Conservation (phyloP, 352 stramenopile species). For the Phytophthora sojae region DNA sequence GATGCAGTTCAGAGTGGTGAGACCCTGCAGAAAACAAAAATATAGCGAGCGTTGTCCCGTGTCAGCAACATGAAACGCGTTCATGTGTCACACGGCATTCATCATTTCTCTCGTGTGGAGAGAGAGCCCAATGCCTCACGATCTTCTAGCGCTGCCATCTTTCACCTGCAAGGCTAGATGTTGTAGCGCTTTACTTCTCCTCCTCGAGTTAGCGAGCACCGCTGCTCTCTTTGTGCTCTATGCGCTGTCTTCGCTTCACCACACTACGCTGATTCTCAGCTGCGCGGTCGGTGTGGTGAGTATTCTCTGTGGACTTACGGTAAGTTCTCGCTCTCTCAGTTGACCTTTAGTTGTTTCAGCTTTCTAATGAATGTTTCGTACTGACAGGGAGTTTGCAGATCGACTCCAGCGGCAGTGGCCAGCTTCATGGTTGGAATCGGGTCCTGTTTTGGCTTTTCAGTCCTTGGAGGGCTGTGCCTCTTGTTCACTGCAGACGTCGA, state of each 20-base stretch:
- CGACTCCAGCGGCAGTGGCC: conserved; percentile 56
- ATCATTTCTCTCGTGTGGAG: conserved; percentile 8
- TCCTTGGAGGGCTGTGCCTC: conserved; percentile 68
- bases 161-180: conserved; percentile 65
- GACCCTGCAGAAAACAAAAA: conserved; percentile 32
- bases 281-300: conserved; percentile 50
- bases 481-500: conserved; percentile 56
- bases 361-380: background rate
- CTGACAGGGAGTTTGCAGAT: conserved; percentile 51
- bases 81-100: conserved; percentile 1
- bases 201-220: conserved; percentile 52
- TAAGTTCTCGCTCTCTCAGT: conserved; percentile 17
- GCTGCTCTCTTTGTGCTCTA: conserved; percentile 52
- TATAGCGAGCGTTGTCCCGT: conserved; percentile 19
- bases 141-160: conserved; percentile 40
- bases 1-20: conserved; percentile 3
- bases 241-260: conserved; percentile 45
- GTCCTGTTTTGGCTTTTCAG: conserved; percentile 51
- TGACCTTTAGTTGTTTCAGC: too few species aligned
- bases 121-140: conserved; percentile 16
- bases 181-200: conserved; percentile 40
- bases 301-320: conserved; percentile 53
- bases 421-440: conserved; percentile 66
- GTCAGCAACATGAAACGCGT: conserved; percentile 32
- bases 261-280: conserved; percentile 41